A percentile compares a stretch with the other conserved stretches of the same genome.
These are phyloP conservation scores for Larix kaempferi DNA, from an alignment of 75 land plant species.

Conservation along the genomic window DNA sequence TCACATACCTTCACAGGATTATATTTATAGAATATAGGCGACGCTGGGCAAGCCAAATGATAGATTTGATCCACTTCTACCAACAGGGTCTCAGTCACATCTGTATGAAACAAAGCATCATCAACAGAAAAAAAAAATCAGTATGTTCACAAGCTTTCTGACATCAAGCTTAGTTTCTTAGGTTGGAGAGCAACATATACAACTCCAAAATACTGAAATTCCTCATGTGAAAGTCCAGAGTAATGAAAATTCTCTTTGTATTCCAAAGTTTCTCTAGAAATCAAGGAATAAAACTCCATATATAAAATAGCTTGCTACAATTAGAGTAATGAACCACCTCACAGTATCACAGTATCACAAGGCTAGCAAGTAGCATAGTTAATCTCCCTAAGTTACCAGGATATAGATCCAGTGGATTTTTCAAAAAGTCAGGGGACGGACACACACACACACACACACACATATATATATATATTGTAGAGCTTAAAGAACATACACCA, in stretches of 20 bases:
- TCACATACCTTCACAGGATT: slow-evolving; percentile 65
- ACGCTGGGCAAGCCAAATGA: slow-evolving; percentile 85
- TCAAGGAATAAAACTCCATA: neutral
- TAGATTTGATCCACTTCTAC: slow-evolving; percentile 85
- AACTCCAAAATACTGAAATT: neutral
- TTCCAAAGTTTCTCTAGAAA: neutral
- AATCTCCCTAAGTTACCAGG: neutral
- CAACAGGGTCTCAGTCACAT: slow-evolving; percentile 69
- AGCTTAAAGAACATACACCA: no score
- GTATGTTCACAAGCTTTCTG: neutral
- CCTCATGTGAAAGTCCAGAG: neutral
- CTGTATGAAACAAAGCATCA: slow-evolving; percentile 15
- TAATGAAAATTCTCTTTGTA: neutral
- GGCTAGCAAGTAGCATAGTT: neutral
- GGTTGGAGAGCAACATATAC: neutral
- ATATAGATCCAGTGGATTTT: neutral
- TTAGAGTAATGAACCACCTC: neutral
- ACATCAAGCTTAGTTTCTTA: neutral
- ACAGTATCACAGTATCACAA: neutral
- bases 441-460: no score
- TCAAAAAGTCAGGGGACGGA: no score
- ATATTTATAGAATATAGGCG: slow-evolving; percentile 82
- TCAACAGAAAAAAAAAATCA: neutral
- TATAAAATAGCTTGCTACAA: neutral
- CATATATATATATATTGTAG: no score